Base-by-base conservation (phyloP, 306 rosid genomes). In the Malus sylvestris region DNA sequence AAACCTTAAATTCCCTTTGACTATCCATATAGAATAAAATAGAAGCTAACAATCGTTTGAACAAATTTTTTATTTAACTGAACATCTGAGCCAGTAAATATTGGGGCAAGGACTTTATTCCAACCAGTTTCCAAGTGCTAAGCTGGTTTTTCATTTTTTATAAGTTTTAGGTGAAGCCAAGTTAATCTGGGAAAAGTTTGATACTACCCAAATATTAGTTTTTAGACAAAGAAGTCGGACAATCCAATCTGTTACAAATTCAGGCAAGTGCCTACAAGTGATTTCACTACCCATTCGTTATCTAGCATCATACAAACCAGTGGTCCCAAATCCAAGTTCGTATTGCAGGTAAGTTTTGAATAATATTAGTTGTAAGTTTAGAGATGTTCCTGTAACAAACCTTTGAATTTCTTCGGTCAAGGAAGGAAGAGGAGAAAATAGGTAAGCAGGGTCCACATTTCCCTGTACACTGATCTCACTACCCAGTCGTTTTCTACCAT, bases 361-460 rank as follows among this genome's bases (percentile, higher is more conserved):
- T 30, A 29, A 62, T 68, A 80, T 63, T 67, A 71, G 51, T 70
- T 60, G 51, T 70, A 74, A 72, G 35, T 60, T 59, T 13, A 59
- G 79, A 73, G 30, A 63, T 53, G 27, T 63, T 23, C 62, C 18
- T 8, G 33, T 79, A 44, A 81, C 96, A 57, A 84, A 95, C 98
- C 98, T 95, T 79, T 87, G 87, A 81, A 95, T 90, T 90, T 95
- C 98, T 81, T 92, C 89, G 11, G 97, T 89, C 51, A 92, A 76
- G 62, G 97, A 88, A 61, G 81, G 70, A 79, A 95, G 92, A 42
- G 98, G 89, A 75, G 97, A 95, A 82, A 95, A 92, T 68, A 95
- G 79, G 88, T 45, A 86, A 67, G 98, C 97, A 58, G 98, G 97
- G 65, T 95, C 98, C n/a, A 95, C 97, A 72, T 95, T 95, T 79